Evolutionary conservation across 73 alveolate genomes (phyloP).

Genomic region (Stentor roeselii): DNA sequence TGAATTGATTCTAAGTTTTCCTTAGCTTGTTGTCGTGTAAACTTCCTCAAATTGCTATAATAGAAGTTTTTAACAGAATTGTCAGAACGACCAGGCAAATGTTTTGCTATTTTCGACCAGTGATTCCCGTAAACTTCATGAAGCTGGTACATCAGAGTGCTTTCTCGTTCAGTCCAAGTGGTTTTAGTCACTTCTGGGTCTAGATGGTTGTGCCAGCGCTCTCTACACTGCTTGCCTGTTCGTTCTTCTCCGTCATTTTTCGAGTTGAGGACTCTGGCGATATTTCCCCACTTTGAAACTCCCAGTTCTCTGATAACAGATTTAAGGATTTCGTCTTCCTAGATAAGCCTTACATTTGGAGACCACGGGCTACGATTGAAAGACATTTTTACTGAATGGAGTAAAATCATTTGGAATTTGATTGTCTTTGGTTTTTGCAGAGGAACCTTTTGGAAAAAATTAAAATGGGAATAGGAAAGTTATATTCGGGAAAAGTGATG

Average conservation of each 20-base stretch:
- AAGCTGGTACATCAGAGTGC: conserved; percentile 54
- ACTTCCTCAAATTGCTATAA: conserved; percentile 1
- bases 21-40: too few relatives aligned
- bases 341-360: too few relatives aligned
- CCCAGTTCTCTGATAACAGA: conserved; percentile 29
- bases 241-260: too few relatives aligned
- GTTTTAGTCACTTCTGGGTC: conserved; percentile 73
- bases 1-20: too few relatives aligned
- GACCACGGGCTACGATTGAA: too few relatives aligned
- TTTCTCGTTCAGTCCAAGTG: conserved; percentile 71
- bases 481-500: too few relatives aligned
- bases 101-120: conserved; percentile 71
- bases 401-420: too few relatives aligned
- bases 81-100: conserved; percentile 76
- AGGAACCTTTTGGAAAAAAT: too few relatives aligned
- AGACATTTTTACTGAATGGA: too few relatives aligned
- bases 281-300: conserved; percentile 40
- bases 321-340: conserved; percentile 28
- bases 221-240: conserved; percentile 83
- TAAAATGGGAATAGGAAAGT: too few relatives aligned
- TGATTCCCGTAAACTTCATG: conserved; percentile 68
- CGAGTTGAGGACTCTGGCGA: conserved; percentile 35
- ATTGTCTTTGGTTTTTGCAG: too few relatives aligned
- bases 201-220: conserved; percentile 74
- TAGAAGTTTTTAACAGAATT: conserved; percentile 72